Evolutionary conservation across 202 grass and related monocot species (phyloP), one percentile per base, ranked within the genome.

Genomic region (Schoenoplectus tabernaemontani): DNA sequence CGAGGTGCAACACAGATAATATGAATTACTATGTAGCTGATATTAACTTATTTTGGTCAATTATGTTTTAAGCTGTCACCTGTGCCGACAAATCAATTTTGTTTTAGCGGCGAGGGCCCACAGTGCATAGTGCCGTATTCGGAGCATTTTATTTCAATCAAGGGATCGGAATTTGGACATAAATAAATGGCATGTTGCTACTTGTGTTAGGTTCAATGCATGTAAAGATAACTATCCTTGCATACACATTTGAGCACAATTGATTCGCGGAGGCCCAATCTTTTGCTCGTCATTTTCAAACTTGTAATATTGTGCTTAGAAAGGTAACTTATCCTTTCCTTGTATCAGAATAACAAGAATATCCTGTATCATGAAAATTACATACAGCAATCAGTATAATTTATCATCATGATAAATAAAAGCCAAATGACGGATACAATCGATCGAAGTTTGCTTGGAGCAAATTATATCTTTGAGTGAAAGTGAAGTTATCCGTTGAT

Each of bases 381-480:
- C 36, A 67, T 4, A 19, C 41, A 9, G 36, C 33, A 38, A 42
- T 20, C 64, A 22, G 1, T 8, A 10, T 9, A 15, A 34, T 5
- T n/a, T 46, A 43, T 44, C 38, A 46, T 69, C 38, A 69, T 69
- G 39, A 69, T n/a, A 69, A 67, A 67, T 34, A 19, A 67, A 67
- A 41, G 36, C 64, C 41, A 41, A 42, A 69, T 19, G 9, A 39
- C 19, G 9, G 65, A n/a, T n/a, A n/a, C n/a, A n/a, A n/a, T n/a
- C n/a, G n/a, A n/a, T n/a, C n/a, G n/a, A n/a, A n/a, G n/a, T n/a
- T n/a, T n/a, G 65, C 65, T 69, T 69, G 5, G 38, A 44, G 19
- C 19, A 69, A 68, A 44, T 44, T 43, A 44, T 19, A 46, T 19
- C 65, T 43, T 69, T 46, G 65, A 69, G 65, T 69, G 65, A 44